phyloP scores from a whole-genome alignment of 2,329 filamentous ascomycete species.

The Sarocladium brachiariae region DNA sequence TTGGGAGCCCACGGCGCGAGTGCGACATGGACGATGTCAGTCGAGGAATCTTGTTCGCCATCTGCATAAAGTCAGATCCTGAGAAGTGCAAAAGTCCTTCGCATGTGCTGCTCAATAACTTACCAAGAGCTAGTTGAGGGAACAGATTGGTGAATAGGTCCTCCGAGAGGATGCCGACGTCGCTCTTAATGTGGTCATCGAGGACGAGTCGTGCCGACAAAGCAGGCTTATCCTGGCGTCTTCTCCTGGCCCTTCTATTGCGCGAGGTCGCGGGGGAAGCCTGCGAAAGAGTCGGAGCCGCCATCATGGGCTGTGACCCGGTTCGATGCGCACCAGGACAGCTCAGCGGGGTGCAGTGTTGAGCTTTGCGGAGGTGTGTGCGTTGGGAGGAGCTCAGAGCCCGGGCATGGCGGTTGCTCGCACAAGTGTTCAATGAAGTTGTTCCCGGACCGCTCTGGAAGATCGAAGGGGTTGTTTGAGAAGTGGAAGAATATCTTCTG shows the following conservation, averaged over 20 bases:
- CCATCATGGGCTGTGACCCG: slow-evolving; percentile 17
- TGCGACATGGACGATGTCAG: slow-evolving; percentile 56
- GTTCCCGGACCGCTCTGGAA: too few relatives aligned
- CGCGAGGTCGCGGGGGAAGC: slow-evolving; percentile 12
- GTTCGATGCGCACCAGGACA: background rate
- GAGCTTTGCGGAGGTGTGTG: background rate
- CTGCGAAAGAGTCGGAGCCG: slow-evolving; percentile 22
- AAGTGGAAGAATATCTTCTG: too few relatives aligned
- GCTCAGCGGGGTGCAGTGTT: background rate
- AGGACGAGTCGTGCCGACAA: slow-evolving; percentile 75
- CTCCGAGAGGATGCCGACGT: slow-evolving; percentile 78
- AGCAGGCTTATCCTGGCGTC: slow-evolving; percentile 63
- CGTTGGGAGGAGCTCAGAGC: background rate
- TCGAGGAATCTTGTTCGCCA: slow-evolving; percentile 26
- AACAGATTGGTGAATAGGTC: slow-evolving; percentile 81
- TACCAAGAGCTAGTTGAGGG: slow-evolving; percentile 50
- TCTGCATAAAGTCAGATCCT: slow-evolving; percentile 13
- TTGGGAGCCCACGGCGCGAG: slow-evolving; percentile 67
- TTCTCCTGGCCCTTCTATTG: slow-evolving; percentile 42
- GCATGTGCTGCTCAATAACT: slow-evolving; percentile 22
- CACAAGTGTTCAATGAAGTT: background rate
- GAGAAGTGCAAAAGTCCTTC: background rate
- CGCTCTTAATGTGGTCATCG: slow-evolving; percentile 77
- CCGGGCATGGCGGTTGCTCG: background rate
- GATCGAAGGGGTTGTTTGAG: too few relatives aligned